A percentile compares a stretch with the other conserved stretches of the same genome.
phyloP scores from a whole-genome alignment of 129 eudicot genomes.

The Flaveria brownii region DNA sequence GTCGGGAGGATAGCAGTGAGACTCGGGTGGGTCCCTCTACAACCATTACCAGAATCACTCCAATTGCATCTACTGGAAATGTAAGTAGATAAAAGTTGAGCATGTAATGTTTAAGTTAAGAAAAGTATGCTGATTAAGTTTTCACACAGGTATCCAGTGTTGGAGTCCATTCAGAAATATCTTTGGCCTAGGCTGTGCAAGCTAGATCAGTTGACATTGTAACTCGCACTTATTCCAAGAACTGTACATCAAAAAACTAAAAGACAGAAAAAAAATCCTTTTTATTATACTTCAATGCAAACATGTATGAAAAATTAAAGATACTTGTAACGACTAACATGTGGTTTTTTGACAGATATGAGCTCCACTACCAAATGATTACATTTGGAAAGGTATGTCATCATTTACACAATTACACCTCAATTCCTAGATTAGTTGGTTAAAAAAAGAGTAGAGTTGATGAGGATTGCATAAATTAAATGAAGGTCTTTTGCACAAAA shows the following conservation, averaged over 20 bases:
- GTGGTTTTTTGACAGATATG: conserved; percentile 62
- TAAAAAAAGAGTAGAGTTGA: neutral
- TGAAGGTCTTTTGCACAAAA: conserved; percentile 96
- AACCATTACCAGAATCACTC: conserved; percentile 90
- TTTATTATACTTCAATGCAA: conserved; percentile 7
- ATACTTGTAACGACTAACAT: conserved; percentile 26
- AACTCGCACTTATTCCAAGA: conserved; percentile 32
- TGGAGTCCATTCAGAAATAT: conserved; percentile 85
- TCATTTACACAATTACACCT: neutral
- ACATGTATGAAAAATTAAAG: neutral
- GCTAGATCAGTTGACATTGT: conserved; percentile 92
- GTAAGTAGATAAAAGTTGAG: conserved; percentile 46
- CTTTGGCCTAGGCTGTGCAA: conserved; percentile 98
- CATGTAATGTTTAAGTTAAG: neutral
- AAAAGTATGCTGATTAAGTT: conserved; percentile 2
- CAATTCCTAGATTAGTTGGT: neutral
- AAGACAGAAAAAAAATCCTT: neutral
- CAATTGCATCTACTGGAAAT: conserved; percentile 83
- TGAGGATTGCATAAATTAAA: neutral
- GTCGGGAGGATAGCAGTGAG: conserved; percentile 96
- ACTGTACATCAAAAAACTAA: conserved; percentile 1
- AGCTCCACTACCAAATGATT: conserved; percentile 97
- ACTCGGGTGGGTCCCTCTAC: conserved; percentile 99
- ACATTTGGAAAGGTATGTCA: conserved; percentile 92
- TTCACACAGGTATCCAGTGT: conserved; percentile 72